Base-by-base conservation (phyloP, 805 yeast genomes). In the Cyberlindnera americana region DNA sequence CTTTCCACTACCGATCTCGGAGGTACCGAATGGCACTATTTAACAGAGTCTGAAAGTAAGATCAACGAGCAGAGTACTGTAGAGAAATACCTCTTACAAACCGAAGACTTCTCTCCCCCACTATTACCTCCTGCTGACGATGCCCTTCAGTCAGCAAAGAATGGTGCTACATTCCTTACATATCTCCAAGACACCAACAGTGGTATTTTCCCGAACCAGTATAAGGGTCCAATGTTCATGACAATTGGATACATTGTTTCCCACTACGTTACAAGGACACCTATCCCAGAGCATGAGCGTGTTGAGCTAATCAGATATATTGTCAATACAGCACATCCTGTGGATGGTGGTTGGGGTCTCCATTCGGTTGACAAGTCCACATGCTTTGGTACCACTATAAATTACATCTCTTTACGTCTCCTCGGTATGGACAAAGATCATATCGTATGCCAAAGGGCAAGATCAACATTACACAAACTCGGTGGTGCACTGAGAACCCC, bases 281-380 rank as follows among this genome's bases (percentile, higher is more conserved):
- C 75, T 10, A 83, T 93, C 26, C 81, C 90, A 0, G 80, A 78
- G 22, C 81, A 75, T 27, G 76, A 73, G 52, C 69, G 69, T 47
- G 63, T 65, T 12, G 99, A 93, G 61, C 63, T 93, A 56, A 77
- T 84, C 19, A 71, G 99, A 43, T 93, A 90, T 57, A 64, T 93
- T 14, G 86, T 88, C n/a, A 93, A 93, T 59, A 75, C 87, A 0
- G 82, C 97, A 0, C 96, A 93, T 59, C 97, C 97, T 0, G 96
- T 90, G 1, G 99, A 93, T 61, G 99, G 99, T n/a, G 99, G 99
- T 2, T 93, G 99, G 99, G 99, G 99, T 0, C 69, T 93, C 27
- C 97, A 93, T 59, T 77, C 89, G 5, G 80, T 78, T 37, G 99
- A 93, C 59, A 93, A 91, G 59, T 81, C 93, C 8, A 93, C 99